These are phyloP conservation scores for Pseudopithomyces chartarum DNA, from an alignment of 2,329 filamentous ascomycete genomes.

Conservation along the genomic window DNA sequence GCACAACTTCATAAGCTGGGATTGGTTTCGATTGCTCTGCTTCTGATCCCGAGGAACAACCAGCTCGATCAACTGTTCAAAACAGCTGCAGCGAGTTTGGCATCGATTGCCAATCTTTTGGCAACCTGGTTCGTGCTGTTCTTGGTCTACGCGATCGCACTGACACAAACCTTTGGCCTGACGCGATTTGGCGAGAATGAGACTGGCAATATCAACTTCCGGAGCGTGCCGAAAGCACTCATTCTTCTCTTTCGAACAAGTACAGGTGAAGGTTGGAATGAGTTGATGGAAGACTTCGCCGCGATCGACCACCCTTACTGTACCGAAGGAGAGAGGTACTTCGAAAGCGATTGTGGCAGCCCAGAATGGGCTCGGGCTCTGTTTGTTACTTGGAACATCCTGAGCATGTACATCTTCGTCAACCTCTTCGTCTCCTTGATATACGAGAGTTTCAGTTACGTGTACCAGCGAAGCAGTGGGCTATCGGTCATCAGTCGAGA, in stretches of 20 bases:
- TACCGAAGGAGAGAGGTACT: slow-evolving; percentile 73
- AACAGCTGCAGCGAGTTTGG: slow-evolving; percentile 91
- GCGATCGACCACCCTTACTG: slow-evolving; percentile 79
- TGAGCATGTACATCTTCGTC: slow-evolving; percentile 99
- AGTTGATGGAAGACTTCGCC: slow-evolving; percentile 95
- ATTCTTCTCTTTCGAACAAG: slow-evolving; percentile 93
- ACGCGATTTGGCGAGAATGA: slow-evolving; percentile 82
- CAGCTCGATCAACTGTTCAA: slow-evolving; percentile 98
- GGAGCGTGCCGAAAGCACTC: slow-evolving; percentile 89
- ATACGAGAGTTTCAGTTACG: slow-evolving; percentile 98
- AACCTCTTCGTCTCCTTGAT: slow-evolving; percentile 98
- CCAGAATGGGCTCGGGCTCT: slow-evolving; percentile 83
- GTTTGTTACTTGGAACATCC: slow-evolving; percentile 97
- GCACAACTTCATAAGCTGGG: slow-evolving; percentile 91
- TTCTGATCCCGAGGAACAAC: slow-evolving; percentile 95
- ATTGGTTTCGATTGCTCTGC: slow-evolving; percentile 83
- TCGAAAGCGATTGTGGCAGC: slow-evolving; percentile 91
- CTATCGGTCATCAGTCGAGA: slow-evolving; percentile 88
- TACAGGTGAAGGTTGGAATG: slow-evolving; percentile 94
- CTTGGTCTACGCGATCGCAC: slow-evolving; percentile 91
- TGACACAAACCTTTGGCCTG: slow-evolving; percentile 94
- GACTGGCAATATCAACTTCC: slow-evolving; percentile 83
- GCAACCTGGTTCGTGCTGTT: slow-evolving; percentile 98
- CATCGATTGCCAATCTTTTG: slow-evolving; percentile 86
- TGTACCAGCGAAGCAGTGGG: slow-evolving; percentile 96